A percentile compares a stretch with the other conserved stretches of the same genome.
Evolutionary conservation across 495 filamentous ascomycete genomes (phyloP).

Genomic region (Daldinia grandis): DNA sequence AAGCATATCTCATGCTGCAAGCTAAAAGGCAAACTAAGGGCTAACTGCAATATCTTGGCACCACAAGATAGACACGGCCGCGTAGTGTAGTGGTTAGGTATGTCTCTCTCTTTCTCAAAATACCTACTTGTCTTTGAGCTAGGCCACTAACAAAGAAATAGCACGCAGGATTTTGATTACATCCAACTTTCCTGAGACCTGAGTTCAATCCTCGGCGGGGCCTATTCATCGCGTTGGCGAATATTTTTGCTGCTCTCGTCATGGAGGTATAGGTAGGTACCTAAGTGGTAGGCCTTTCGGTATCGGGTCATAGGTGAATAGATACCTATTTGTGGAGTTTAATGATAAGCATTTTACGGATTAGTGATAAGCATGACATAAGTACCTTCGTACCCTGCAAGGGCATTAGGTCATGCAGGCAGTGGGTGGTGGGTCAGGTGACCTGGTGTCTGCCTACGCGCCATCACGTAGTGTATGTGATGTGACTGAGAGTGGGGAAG

Average conservation of each 20-base stretch:
- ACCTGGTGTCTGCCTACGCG: constrained; percentile 39
- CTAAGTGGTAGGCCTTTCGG: neutral
- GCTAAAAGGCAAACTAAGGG: constrained; percentile 4
- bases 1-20: neutral
- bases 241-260: neutral
- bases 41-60: neutral
- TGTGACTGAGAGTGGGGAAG: constrained; percentile 25
- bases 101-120: neutral
- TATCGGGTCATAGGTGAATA: no score
- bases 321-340: no score
- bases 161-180: constrained; percentile 7
- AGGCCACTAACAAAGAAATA: constrained; percentile 6
- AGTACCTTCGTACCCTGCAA: neutral
- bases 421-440: constrained; percentile 42
- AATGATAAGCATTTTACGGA: no score
- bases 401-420: no score
- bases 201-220: constrained; percentile 11
- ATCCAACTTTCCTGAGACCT: constrained; percentile 6
- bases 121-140: neutral
- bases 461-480: neutral
- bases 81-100: constrained; percentile 12
- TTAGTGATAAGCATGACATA: no score
- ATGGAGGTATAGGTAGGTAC: neutral
- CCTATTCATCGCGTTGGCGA: neutral
- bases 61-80: neutral